Evolutionary conservation across 805 yeast genomes (phyloP), one percentile per base, ranked within the genome.

Genomic region (Brettanomyces naardenensis): DNA sequence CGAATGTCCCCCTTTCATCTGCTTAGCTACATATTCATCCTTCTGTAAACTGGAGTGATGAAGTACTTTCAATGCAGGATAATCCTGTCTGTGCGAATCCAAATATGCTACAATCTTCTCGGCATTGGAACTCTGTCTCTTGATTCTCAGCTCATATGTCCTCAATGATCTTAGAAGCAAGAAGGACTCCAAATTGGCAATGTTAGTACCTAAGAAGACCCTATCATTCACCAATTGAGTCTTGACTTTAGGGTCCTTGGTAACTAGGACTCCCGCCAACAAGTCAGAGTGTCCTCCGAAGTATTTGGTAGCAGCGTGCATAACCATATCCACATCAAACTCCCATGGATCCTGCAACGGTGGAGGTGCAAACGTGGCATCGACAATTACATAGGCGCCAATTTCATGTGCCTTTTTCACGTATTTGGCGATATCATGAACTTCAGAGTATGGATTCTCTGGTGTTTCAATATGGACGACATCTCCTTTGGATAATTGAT

Each of bases 201-300:
- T 75, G 46, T 78, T 85, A 1, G 95, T 78, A 28, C 96, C 97
- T 38, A 88, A 60, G 42, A 66, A 70, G 6, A 77, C 58, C 49
- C 97, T 69, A 48, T 89, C 96, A 0, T 54, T 58, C 4, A 67
- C 58, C 43, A 89, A 65, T 31, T 63, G 52, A 18, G 62, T 47
- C 40, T 71, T 70, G 5, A 66, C 66, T 2, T 63, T 58, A 6
- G 52, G 46, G 42, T 75, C 75, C 53, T 80, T 78, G n/a, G 83
- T 78, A 15, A 79, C 75, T 15, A 88, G 60, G 10, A 81, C 66
- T 25, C 97, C 97, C 4, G 95, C 88, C 36, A 89, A 65, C 31
- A 88, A 63, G 57, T 89, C 97, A 5, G 95, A 84, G 60, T 89
- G 96, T n/a, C 97, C 97, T 28, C 95, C 96, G 52, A 87, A 81